These are phyloP conservation scores for Nemania serpens DNA, from an alignment of 2,329 filamentous ascomycete genomes.

Conservation along the genomic window DNA sequence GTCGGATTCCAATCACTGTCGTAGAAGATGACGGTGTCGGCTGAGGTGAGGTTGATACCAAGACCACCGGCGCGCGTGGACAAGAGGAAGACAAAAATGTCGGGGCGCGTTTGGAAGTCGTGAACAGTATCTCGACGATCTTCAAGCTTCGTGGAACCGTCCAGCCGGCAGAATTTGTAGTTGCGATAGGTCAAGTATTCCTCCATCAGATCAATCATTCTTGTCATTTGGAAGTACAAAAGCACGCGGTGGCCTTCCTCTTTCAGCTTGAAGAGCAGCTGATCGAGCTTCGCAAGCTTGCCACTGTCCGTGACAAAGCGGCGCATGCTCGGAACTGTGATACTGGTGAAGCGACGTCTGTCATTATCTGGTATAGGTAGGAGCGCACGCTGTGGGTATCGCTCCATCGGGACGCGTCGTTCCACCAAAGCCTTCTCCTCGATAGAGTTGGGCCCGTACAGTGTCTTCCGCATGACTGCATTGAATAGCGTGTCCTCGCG, in stretches of 20 bases:
- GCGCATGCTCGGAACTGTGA: constrained; percentile 92
- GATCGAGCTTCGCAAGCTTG: constrained; percentile 90
- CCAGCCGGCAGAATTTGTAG: constrained; percentile 96
- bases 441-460: constrained; percentile 68
- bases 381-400: constrained; percentile 67
- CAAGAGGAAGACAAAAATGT: constrained; percentile 96
- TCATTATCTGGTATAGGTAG: constrained; percentile 79
- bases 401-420: constrained; percentile 68
- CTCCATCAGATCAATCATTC: constrained; percentile 99
- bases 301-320: constrained; percentile 97
- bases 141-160: constrained; percentile 96
- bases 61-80: constrained; percentile 96
- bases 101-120: constrained; percentile 91
- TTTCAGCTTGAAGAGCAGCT: constrained; percentile 87
- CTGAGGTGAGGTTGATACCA: constrained; percentile 95
- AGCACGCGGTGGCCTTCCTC: constrained; percentile 90
- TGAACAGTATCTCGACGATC: constrained; percentile 95
- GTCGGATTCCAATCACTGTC: constrained; percentile 99
- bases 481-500: constrained; percentile 81
- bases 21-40: constrained; percentile 99
- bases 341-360: constrained; percentile 85
- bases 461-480: constrained; percentile 68
- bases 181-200: constrained; percentile 98
- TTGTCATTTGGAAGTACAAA: constrained; percentile 99
- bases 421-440: constrained; percentile 78